Conservation (phyloP, 768 basidiomycete genomes). For the Cyathus striatus region DNA sequence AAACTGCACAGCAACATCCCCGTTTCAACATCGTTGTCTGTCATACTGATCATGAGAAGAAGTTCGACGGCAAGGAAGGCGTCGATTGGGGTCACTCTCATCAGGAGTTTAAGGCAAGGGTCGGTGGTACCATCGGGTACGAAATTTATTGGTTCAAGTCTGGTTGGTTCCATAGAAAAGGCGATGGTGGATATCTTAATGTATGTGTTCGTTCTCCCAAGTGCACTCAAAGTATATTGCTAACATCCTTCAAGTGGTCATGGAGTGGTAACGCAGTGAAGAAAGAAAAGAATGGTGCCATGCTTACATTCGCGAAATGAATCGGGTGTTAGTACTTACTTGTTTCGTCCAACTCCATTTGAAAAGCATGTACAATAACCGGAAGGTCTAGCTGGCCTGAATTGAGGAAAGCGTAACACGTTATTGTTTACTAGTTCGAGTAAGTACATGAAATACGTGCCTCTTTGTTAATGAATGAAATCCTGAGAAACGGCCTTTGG, state of each 20-base stretch:
- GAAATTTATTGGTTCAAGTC: slow-evolving; percentile 17
- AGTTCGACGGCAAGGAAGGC: slow-evolving; percentile 9
- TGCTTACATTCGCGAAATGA: background rate
- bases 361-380: no score
- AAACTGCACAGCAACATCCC: slow-evolving; percentile 2
- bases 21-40: slow-evolving; percentile 10
- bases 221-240: background rate
- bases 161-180: slow-evolving; percentile 12
- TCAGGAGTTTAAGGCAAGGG: slow-evolving; percentile 8
- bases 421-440: no score
- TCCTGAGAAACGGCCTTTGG: no score
- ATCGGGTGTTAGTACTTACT: no score
- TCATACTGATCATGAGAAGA: slow-evolving; percentile 7
- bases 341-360: no score
- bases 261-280: background rate
- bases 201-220: slow-evolving; percentile 7
- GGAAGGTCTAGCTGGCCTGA: no score
- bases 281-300: background rate
- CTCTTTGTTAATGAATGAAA: no score
- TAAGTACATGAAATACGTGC: no score
- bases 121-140: slow-evolving; percentile 12
- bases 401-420: no score
- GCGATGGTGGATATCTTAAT: slow-evolving; percentile 18
- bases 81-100: slow-evolving; percentile 9
- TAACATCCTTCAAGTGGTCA: background rate